Evolutionary conservation across 345 rosid species (phyloP).

Genomic region (Sonneratia alba): DNA sequence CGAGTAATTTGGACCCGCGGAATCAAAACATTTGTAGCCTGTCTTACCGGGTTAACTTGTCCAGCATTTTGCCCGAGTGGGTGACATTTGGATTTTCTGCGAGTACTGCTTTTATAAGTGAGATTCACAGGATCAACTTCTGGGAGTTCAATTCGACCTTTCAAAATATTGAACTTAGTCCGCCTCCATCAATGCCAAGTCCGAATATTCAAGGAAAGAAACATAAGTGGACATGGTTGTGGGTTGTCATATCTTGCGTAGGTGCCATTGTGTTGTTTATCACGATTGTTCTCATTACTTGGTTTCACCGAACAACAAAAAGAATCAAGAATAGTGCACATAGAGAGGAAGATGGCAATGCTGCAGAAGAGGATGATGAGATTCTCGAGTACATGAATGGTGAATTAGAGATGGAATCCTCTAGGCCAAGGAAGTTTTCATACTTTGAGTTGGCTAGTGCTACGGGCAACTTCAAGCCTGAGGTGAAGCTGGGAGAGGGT

Average conservation of each 20-base stretch:
- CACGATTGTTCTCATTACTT: no score
- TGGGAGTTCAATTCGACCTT: constrained; percentile 12
- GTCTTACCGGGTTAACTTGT: constrained; percentile 5
- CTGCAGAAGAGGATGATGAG: not conserved
- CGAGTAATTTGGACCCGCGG: not conserved
- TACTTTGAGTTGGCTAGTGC: constrained; percentile 3
- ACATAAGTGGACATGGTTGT: no score
- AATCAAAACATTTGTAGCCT: no score
- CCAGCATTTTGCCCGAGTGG: constrained; percentile 6
- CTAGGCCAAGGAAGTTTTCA: constrained; percentile 6
- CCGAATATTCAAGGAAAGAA: no score
- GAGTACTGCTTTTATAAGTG: no score
- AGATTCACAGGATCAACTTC: not conserved
- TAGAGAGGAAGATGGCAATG: no score
- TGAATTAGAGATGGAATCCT: not conserved
- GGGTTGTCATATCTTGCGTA: no score
- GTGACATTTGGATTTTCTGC: no score
- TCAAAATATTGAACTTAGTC: not conserved
- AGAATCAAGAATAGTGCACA: no score
- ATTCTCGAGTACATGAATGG: not conserved
- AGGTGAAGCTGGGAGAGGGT: constrained; percentile 1
- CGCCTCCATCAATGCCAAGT: no score
- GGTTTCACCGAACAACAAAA: no score
- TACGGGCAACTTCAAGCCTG: not conserved
- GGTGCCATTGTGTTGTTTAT: no score